phyloP scores from a whole-genome alignment of 495 filamentous ascomycete genomes.

The Lepidopterella palustris region DNA sequence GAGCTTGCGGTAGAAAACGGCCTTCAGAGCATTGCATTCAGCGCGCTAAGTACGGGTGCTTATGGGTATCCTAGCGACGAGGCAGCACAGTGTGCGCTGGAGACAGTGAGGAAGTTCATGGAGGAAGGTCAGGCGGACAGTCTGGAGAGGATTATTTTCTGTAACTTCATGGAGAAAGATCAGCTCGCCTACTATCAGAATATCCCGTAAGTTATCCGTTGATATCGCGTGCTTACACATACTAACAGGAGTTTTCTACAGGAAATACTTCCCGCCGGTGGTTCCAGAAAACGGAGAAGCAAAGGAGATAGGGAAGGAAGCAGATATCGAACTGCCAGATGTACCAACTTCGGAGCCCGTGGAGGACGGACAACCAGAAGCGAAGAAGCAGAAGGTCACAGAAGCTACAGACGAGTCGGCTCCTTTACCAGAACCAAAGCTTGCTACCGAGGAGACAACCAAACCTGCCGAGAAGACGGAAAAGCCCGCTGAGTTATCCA shows the following conservation, averaged over 20 bases:
- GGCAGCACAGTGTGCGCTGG: conserved; percentile 62
- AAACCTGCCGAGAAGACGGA: too few species aligned
- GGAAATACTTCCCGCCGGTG: conserved; percentile 34
- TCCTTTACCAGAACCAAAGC: too few species aligned
- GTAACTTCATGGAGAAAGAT: conserved; percentile 73
- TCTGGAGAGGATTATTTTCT: conserved; percentile 72
- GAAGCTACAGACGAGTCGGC: background rate
- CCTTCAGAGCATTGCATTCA: conserved; percentile 71
- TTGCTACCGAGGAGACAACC: too few species aligned
- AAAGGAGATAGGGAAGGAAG: conserved; percentile 14
- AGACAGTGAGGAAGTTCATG: conserved; percentile 66
- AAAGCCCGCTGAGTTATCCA: too few species aligned
- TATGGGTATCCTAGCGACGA: conserved; percentile 77
- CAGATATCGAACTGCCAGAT: conserved; percentile 28
- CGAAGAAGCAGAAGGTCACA: conserved; percentile 31
- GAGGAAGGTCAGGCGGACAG: conserved; percentile 47
- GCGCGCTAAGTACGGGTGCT: conserved; percentile 75
- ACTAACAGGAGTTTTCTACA: conserved; percentile 8
- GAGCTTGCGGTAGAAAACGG: conserved; percentile 60
- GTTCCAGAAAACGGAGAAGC: conserved; percentile 1
- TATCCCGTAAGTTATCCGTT: conserved; percentile 57
- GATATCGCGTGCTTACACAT: background rate
- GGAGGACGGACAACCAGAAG: conserved; percentile 25
- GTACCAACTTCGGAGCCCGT: conserved; percentile 30
- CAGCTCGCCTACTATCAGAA: conserved; percentile 58